Evolutionary conservation across 139 green algal genomes (phyloP).

Genomic region (Edaphochlamys debaryana): DNA sequence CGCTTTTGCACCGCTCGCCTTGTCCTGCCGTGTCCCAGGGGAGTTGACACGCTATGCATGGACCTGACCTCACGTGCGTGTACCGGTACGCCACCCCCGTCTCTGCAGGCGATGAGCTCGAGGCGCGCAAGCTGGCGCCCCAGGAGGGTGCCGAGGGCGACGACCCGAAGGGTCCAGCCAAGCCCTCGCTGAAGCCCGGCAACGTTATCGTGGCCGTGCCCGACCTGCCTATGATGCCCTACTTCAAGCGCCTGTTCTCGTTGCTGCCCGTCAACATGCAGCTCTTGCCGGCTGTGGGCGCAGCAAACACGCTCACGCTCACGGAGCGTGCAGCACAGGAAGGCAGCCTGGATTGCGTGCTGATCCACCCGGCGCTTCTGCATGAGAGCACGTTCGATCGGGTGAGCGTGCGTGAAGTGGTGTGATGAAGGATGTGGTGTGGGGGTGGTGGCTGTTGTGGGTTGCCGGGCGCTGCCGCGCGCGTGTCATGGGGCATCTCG

Average conservation of each 20-base stretch:
- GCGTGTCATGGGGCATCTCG: too few species aligned
- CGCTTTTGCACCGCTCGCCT: too few species aligned
- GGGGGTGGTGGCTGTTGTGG: too few species aligned
- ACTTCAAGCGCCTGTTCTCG: conserved; percentile 40
- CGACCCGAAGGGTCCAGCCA: background rate
- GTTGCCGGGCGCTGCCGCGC: too few species aligned
- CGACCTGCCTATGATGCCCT: conserved; percentile 49
- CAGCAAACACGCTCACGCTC: conserved; percentile 39
- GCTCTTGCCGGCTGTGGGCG: conserved; percentile 38
- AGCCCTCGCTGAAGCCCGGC: conserved; percentile 7
- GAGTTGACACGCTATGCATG: too few species aligned
- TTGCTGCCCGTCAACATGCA: conserved; percentile 43
- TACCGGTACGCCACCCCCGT: too few species aligned
- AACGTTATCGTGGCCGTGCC: conserved; percentile 49
- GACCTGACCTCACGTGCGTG: too few species aligned
- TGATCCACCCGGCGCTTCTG: conserved; percentile 56
- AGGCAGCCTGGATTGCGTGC: conserved; percentile 51
- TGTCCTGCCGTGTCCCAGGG: too few species aligned
- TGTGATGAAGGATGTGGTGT: too few species aligned
- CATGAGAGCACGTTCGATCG: conserved; percentile 19
- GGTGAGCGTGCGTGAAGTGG: background rate
- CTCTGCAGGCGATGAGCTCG: too few species aligned
- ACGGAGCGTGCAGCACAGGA: conserved; percentile 43
- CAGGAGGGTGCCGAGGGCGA: too few species aligned
- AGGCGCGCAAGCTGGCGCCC: too few species aligned